Base-by-base conservation (phyloP, 75 land plant genomes). In the Adiantum capillusveneris region DNA sequence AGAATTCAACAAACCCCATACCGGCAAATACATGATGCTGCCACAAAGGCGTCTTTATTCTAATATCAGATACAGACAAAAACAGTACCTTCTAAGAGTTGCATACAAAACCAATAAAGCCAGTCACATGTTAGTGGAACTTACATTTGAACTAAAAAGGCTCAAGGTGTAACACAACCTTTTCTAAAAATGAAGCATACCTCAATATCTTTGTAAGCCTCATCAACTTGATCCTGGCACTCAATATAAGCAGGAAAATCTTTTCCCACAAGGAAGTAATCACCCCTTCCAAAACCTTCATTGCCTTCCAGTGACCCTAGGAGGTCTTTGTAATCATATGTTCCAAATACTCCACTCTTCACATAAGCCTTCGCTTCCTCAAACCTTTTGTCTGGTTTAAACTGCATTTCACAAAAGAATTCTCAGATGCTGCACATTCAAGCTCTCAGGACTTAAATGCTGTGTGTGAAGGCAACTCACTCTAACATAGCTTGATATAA, bases 161-260 rank as follows among this genome's bases (percentile, higher is more conserved):
- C n/a, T n/a, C n/a, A n/a, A n/a, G n/a, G n/a, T n/a, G n/a, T n/a
- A n/a, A n/a, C n/a, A n/a, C n/a, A n/a, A n/a, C n/a, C n/a, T n/a
- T n/a, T n/a, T n/a, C n/a, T n/a, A n/a, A 41, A 14, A 41, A 41
- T 2, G 17, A 6, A n/a, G 14, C 72, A 78, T 57, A 75, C 89
- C 80, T 83, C 76, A 63, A 78, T 78, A 67, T 88, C 81, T 46
- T 63, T 63, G 50, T 87, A 91, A 26, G 93, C 85, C 36, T 75
- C 83, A 56, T 91, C 97, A 57, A 91, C 88, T 55, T 79, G 69
- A 25, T 87, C 81, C 66, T 91, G 97, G 63, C 87, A 83, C 63
- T 91, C 97, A n/a, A 91, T 65, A 64, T 91, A 91, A 31, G 71
- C 71, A 9, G 97, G 93, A 63, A 91, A 91, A 65, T 91, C 97